A percentile compares a stretch with the other conserved stretches of the same genome.
Evolutionary conservation across 73 alveolate species (phyloP).

Genomic region (Durusdinium trenchii): DNA sequence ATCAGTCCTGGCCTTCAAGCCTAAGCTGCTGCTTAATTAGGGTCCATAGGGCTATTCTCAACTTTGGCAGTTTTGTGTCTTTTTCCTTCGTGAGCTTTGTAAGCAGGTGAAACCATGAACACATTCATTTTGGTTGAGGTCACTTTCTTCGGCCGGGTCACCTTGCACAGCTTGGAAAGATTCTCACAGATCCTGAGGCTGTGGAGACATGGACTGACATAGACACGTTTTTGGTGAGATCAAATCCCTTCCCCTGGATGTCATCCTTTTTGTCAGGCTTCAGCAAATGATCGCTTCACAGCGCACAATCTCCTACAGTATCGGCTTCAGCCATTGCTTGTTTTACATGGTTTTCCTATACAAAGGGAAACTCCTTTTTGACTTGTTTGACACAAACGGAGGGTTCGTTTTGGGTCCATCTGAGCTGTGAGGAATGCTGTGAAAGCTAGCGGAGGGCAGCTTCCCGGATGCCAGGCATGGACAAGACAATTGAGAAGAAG

Average conservation of each 20-base stretch:
- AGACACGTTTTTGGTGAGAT: not conserved
- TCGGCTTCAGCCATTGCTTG: not conserved
- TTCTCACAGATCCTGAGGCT: conserved; percentile 90
- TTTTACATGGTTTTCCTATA: not conserved
- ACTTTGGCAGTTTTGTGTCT: no score
- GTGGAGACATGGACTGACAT: not conserved
- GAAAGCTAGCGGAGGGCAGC: conserved; percentile 88
- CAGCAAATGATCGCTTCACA: conserved; percentile 85
- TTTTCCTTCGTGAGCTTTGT: no score
- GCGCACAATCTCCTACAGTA: conserved; percentile 79
- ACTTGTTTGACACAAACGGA: not conserved
- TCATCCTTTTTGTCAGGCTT: not conserved
- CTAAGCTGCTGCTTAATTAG: not conserved
- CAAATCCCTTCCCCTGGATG: not conserved
- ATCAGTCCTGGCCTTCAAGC: conserved; percentile 37
- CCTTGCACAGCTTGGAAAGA: conserved; percentile 74
- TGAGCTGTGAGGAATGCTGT: conserved; percentile 48
- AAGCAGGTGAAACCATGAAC: not conserved
- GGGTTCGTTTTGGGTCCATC: not conserved
- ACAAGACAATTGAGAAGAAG: not conserved
- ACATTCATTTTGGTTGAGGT: not conserved
- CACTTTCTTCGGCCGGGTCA: conserved; percentile 89
- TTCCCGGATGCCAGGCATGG: conserved; percentile 83
- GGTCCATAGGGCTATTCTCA: no score
- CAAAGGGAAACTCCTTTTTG: no score